Base-by-base conservation (phyloP, 1,284 basidiomycete species). In the Thecaphora frezii region DNA sequence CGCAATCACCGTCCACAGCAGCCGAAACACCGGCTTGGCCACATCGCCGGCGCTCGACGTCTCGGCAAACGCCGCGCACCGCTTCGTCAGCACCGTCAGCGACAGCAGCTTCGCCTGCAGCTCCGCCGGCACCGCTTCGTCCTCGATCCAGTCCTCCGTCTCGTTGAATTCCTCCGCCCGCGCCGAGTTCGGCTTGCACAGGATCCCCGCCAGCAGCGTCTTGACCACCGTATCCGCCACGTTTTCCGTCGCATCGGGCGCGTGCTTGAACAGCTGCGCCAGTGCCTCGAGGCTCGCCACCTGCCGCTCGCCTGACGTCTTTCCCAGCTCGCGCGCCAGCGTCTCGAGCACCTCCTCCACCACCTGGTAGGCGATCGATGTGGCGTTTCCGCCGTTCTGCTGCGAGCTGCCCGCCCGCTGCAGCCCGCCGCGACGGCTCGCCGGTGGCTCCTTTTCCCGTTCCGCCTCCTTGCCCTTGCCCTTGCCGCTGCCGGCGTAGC, bases 171-270 rank as follows among this genome's bases (percentile, higher is more conserved):
- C 40, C 19, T 57, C 57, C 37, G 51, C 51, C 30, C 61, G 57
- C 16, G 48, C 51, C 18, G 54, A 47, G 45, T 19, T 19, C 9
- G 70, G 58, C 54, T 71, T 73, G 37, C 69, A 46, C 25, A 74
- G 44, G 22, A 76, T 60, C 9, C 55, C 56, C 18, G 58, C 50
- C 23, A 93, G 82, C 4, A 94, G 80, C 19, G 88, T 82, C 69
- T 89, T 87, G 38, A 92, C 80, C 23, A 96, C 79, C 72, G 88
- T 88, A 0, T 89, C 88, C 72, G 88, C 89, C 74, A 85, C 85
- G 39, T 84, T 82, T 74, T 94, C 91, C 54, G 93, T 91, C 0
- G 85, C 85, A 26, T 86, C 84, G 0, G 88, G 87, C 0, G 85
- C 84, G 33, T 85, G 85, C 24, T 86, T 84, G 1, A 89, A 87